These are phyloP conservation scores for Phytophthora megakarya DNA, from an alignment of 352 stramenopile genomes.

Conservation along the genomic window DNA sequence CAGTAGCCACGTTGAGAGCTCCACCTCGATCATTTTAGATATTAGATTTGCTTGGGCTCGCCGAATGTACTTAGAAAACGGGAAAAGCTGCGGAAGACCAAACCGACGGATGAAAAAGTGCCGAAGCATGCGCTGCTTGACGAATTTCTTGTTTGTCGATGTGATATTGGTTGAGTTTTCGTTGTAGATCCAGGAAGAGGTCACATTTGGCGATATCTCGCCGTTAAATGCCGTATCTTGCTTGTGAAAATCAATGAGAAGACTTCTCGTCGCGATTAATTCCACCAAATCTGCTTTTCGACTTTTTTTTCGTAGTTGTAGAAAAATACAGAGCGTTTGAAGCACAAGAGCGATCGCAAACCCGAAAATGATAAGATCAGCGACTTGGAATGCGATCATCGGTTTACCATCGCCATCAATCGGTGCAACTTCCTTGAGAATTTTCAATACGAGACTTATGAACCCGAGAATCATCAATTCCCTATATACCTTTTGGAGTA, in stretches of 20 bases:
- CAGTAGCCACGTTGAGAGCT: slow-evolving; percentile 66
- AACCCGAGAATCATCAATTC: slow-evolving; percentile 66
- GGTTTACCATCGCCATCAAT: slow-evolving; percentile 30
- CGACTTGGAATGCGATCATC: slow-evolving; percentile 54
- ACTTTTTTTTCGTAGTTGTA: slow-evolving; percentile 39
- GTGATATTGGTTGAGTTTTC: neutral
- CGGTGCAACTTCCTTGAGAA: slow-evolving; percentile 42
- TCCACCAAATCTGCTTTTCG: slow-evolving; percentile 33
- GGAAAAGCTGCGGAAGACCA: slow-evolving; percentile 53
- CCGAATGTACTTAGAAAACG: slow-evolving; percentile 71
- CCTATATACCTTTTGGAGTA: slow-evolving; percentile 63
- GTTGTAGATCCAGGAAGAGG: neutral
- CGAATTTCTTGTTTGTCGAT: slow-evolving; percentile 10
- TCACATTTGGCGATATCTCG: neutral
- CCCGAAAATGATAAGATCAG: slow-evolving; percentile 59
- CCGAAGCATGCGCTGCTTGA: slow-evolving; percentile 42
- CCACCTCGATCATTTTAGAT: slow-evolving; percentile 71
- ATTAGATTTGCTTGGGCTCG: slow-evolving; percentile 73
- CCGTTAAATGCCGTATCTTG: neutral
- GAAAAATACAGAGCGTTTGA: slow-evolving; percentile 48
- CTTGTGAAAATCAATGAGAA: slow-evolving; percentile 19
- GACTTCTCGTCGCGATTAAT: slow-evolving; percentile 42
- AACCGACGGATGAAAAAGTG: slow-evolving; percentile 52
- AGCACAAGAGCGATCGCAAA: slow-evolving; percentile 53
- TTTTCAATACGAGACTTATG: slow-evolving; percentile 53